phyloP scores from a whole-genome alignment of 2,329 filamentous ascomycete genomes.

The Penicillium polonicum region DNA sequence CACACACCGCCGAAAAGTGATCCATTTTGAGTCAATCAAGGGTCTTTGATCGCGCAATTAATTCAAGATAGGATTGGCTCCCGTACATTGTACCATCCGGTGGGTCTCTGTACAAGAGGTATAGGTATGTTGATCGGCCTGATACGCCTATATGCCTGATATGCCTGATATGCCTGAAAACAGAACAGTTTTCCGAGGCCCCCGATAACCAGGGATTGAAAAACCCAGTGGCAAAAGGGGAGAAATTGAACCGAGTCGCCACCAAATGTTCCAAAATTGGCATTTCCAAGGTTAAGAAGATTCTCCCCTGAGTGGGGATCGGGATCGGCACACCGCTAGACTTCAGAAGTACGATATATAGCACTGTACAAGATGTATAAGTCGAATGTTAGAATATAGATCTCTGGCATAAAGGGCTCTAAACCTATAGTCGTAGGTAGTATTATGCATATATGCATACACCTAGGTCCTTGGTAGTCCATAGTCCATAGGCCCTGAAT shows the following conservation, averaged over 20 bases:
- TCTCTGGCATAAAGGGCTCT: neutral
- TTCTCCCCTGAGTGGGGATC: slow-evolving; percentile 15
- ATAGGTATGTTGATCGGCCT: neutral
- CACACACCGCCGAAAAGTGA: neutral
- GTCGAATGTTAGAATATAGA: neutral
- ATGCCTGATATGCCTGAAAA: neutral
- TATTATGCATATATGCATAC: neutral
- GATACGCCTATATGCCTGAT: neutral
- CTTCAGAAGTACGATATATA: neutral
- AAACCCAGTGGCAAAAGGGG: slow-evolving; percentile 2
- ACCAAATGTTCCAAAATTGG: slow-evolving; percentile 1
- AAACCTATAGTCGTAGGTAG: neutral
- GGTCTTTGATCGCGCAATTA: neutral
- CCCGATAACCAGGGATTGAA: neutral
- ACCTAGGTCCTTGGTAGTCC: neutral
- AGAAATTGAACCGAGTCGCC: slow-evolving; percentile 7
- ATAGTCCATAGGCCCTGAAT: neutral
- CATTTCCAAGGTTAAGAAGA: slow-evolving; percentile 13
- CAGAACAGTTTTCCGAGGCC: neutral
- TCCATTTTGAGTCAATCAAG: neutral
- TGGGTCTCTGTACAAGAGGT: neutral
- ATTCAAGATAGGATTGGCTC: neutral
- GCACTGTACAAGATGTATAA: neutral
- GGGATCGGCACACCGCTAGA: slow-evolving; percentile 12
- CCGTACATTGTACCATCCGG: neutral